A percentile compares a stretch with the other conserved stretches of the same genome.
Evolutionary conservation across 148 eudicot genomes (phyloP).

Genomic region (Rhododendron mucronatum): DNA sequence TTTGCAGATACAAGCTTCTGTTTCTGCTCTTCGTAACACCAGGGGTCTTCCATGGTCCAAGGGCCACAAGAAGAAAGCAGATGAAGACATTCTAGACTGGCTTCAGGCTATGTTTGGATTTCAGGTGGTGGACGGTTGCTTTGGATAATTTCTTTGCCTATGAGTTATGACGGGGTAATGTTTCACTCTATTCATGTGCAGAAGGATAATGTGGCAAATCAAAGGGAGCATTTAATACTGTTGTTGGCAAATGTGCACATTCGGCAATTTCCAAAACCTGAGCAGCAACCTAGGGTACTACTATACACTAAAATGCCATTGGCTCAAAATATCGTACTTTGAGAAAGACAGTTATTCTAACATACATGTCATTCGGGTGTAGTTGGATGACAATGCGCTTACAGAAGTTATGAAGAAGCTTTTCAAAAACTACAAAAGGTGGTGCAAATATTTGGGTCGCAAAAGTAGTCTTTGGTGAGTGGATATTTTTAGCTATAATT

Average conservation of each 20-base stretch:
- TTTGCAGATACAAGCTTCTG: constrained; percentile 86
- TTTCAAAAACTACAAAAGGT: constrained; percentile 92
- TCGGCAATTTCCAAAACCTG: constrained; percentile 92
- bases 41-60: constrained; percentile 99
- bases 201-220: constrained; percentile 96
- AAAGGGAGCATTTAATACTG: constrained; percentile 93
- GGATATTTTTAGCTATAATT: not conserved
- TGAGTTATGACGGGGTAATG: not conserved
- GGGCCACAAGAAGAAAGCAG: constrained; percentile 90
- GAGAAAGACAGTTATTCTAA: not conserved
- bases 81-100: constrained; percentile 95
- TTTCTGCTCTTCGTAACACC: constrained; percentile 83
- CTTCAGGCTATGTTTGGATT: constrained; percentile 96
- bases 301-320: constrained; percentile 1
- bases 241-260: constrained; percentile 97
- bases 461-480: constrained; percentile 97
- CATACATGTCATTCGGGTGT: not conserved
- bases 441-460: constrained; percentile 99
- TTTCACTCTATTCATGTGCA: constrained; percentile 28
- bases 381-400: constrained; percentile 97
- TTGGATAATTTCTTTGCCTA: not conserved
- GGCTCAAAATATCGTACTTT: not conserved
- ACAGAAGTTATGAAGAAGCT: constrained; percentile 96
- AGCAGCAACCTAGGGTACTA: constrained; percentile 89
- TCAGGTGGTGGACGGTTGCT: constrained; percentile 45